Percentiles rank a stretch among this genome's conserved stretches.
Conservation (phyloP, 2,329 filamentous ascomycete genomes). For the Didymella pomorum region DNA sequence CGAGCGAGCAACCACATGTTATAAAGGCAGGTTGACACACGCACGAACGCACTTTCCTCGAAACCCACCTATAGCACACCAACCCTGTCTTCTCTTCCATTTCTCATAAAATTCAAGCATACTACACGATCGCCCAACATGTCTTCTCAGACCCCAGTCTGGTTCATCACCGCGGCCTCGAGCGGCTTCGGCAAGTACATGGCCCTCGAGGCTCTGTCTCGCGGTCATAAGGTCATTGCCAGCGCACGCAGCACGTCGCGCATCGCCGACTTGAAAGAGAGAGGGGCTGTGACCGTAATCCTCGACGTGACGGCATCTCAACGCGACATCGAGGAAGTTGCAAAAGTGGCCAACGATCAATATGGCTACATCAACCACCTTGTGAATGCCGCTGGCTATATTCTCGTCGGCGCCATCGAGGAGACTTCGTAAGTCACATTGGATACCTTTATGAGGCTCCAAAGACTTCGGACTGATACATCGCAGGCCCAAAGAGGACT, state of each 20-base stretch:
- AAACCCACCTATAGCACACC: not conserved
- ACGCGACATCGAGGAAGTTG: constrained; percentile 45
- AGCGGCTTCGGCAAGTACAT: constrained; percentile 58
- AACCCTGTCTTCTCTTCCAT: not conserved
- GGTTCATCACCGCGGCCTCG: constrained; percentile 61
- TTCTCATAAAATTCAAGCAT: not conserved
- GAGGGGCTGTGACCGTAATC: constrained; percentile 47
- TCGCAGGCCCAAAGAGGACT: constrained; percentile 51
- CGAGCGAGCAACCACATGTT: not conserved
- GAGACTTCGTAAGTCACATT: constrained; percentile 50
- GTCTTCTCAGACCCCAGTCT: constrained; percentile 47
- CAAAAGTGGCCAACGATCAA: constrained; percentile 49
- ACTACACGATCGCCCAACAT: not conserved
- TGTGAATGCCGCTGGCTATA: constrained; percentile 59
- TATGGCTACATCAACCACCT: constrained; percentile 57
- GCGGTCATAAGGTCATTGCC: constrained; percentile 60
- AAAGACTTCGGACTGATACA: constrained; percentile 29
- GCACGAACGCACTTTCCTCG: too few species aligned
- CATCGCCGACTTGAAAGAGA: constrained; percentile 45
- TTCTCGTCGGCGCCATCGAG: constrained; percentile 56
- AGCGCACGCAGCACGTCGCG: constrained; percentile 53
- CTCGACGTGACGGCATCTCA: constrained; percentile 55
- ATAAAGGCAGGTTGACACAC: constrained; percentile 5
- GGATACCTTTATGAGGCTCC: constrained; percentile 17
- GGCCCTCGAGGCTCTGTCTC: constrained; percentile 53